Evolutionary conservation across 225 moss, liverwort and hornwort species (phyloP).

Genomic region (Asterella californica): DNA sequence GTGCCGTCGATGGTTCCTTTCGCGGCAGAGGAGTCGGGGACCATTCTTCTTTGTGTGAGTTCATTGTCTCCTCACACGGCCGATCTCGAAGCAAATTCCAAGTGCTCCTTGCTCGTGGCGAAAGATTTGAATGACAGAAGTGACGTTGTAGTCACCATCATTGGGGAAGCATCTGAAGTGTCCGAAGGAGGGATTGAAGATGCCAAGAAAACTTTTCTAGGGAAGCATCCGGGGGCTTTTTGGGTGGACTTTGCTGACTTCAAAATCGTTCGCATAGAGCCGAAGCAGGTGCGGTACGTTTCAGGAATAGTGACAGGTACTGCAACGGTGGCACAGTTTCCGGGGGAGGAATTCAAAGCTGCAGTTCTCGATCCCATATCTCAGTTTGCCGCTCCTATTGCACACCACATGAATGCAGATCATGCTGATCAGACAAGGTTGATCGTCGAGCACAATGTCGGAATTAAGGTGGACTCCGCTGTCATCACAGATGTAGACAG

Average conservation of each 20-base stretch:
- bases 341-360: constrained; percentile 62
- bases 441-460: constrained; percentile 75
- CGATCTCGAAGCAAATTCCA: constrained; percentile 78
- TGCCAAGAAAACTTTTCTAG: constrained; percentile 57
- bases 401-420: constrained; percentile 95
- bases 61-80: constrained; percentile 79
- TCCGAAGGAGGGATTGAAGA: constrained; percentile 53
- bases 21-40: constrained; percentile 73
- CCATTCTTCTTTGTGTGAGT: constrained; percentile 74
- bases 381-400: constrained; percentile 74
- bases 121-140: constrained; percentile 77
- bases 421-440: constrained; percentile 82
- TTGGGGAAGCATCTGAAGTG: constrained; percentile 71
- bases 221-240: constrained; percentile 75
- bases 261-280: constrained; percentile 68
- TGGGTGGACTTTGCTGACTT: constrained; percentile 99
- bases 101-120: constrained; percentile 84
- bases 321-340: constrained; percentile 64
- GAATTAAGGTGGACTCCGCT: constrained; percentile 77
- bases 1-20: constrained; percentile 77
- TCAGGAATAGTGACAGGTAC: constrained; percentile 76
- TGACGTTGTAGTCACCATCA: constrained; percentile 66
- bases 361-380: constrained; percentile 82
- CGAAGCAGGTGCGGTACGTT: constrained; percentile 66
- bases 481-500: constrained; percentile 77